Percentiles rank a stretch among this genome's conserved stretches.
These are phyloP conservation scores for Ananas comosus DNA, from an alignment of 176 grass and related monocot genomes.

Conservation along the genomic window DNA sequence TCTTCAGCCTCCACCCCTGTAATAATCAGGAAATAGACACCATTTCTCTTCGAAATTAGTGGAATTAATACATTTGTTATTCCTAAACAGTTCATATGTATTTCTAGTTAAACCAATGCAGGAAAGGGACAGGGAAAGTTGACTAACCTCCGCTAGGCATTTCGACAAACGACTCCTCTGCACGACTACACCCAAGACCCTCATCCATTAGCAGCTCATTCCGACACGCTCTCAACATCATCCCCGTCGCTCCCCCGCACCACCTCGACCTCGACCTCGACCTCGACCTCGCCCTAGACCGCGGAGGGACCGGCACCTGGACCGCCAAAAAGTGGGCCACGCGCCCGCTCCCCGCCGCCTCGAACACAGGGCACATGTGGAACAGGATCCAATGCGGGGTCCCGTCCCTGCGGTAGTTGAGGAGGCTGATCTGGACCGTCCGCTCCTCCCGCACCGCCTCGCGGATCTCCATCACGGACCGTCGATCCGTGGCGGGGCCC, in stretches of 20 bases:
- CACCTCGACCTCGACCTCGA: not conserved
- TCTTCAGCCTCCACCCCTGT: conserved; percentile 65
- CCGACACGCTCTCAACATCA: conserved; percentile 39
- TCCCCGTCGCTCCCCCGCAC: not conserved
- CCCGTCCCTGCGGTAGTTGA: conserved; percentile 84
- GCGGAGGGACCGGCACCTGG: conserved; percentile 55
- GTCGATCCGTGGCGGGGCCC: conserved; percentile 65
- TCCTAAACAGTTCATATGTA: too few species aligned
- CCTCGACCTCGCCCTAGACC: not conserved
- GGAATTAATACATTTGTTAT: too few species aligned
- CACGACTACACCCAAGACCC: conserved; percentile 36
- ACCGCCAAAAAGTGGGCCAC: conserved; percentile 84
- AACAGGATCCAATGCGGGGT: conserved; percentile 69
- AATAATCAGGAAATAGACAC: conserved; percentile 8
- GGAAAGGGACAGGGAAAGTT: not conserved
- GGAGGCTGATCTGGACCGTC: conserved; percentile 44
- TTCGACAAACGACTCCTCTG: conserved; percentile 46
- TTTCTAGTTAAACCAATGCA: not conserved
- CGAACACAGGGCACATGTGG: conserved; percentile 79
- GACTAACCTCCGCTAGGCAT: conserved; percentile 60
- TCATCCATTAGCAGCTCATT: conserved; percentile 48
- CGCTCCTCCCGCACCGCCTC: conserved; percentile 60
- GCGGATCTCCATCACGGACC: conserved; percentile 48
- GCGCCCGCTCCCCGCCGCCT: conserved; percentile 26
- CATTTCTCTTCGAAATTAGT: too few species aligned